Evolutionary conservation across 2,329 filamentous ascomycete species (phyloP), one percentile per base, ranked within the genome.

Genomic region (Grosmannia clavigera): DNA sequence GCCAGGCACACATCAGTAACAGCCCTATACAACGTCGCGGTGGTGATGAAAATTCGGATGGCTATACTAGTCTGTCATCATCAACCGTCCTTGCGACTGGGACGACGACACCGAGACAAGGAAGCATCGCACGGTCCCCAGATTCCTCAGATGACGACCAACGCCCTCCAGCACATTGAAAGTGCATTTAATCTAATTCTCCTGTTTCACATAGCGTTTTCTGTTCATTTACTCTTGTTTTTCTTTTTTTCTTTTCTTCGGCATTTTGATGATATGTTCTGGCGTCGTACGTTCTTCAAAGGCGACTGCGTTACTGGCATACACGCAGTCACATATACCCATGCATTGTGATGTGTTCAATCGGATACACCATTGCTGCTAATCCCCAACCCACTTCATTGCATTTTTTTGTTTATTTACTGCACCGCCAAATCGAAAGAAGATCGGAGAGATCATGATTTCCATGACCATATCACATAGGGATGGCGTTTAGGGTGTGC

Each of bases 1-100:
- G 75, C 58, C 75, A 78, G 63, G 79, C 79, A 12, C 79, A 81
- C 59, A 77, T 81, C 66, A 68, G 71, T 43, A 62, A 61, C 40
- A 56, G 31, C 25, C 10, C 55, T 60, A 66, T 27, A 58, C 58
- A 40, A 67, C 67, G 35, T 71, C 59, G 29, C 14, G 59, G 22
- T 72, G 64, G 62, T 63, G 74, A 77, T 58, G 72, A 76, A 22
- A 69, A 73, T 33, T 75, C 78, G 12, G 75, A 77, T 60, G 74
- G 74, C 43, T 79, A 75, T 63, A 72, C 71, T 59, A 76, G 76
- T 66, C 70, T 78, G 62, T 70, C 73, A 22, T 80, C 77, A 12
- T 74, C 77, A 4, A 70, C 72, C 27, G 72, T 76, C 33, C 66
- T 78, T 65, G 67, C 72, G 64, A 71, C 69, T 12, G 68, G 66